These are phyloP conservation scores for Hawksworthiomyces lignivorus DNA, from an alignment of 2,329 filamentous ascomycete species.

Conservation along the genomic window DNA sequence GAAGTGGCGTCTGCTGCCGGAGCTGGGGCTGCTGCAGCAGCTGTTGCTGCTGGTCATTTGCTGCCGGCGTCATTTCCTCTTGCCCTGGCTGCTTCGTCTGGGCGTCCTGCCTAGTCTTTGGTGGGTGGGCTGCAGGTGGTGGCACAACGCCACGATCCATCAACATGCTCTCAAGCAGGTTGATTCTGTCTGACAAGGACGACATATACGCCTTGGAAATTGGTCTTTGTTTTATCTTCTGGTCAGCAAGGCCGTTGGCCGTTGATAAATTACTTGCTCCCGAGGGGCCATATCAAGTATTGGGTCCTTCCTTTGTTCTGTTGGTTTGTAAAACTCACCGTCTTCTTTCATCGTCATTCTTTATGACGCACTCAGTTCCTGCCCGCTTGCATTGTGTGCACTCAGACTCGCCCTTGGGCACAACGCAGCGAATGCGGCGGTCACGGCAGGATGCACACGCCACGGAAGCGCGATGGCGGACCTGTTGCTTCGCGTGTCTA, in stretches of 20 bases:
- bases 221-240: slow-evolving; percentile 34
- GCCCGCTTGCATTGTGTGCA: slow-evolving; percentile 46
- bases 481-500: slow-evolving; percentile 26
- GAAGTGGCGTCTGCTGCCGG: too few relatives aligned
- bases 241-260: too few relatives aligned
- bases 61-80: not conserved
- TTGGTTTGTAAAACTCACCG: too few relatives aligned
- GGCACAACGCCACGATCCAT: slow-evolving; percentile 39
- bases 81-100: slow-evolving; percentile 6
- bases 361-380: slow-evolving; percentile 45
- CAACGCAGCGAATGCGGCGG: slow-evolving; percentile 41
- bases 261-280: too few relatives aligned
- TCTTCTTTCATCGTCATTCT: slow-evolving; percentile 49
- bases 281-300: too few relatives aligned
- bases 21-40: slow-evolving; percentile 1
- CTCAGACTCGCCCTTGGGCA: slow-evolving; percentile 40
- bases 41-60: slow-evolving; percentile 5
- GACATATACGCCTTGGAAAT: slow-evolving; percentile 53
- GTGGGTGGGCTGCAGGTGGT: slow-evolving; percentile 44
- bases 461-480: slow-evolving; percentile 43
- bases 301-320: too few relatives aligned
- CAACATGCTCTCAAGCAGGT: slow-evolving; percentile 43
- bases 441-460: slow-evolving; percentile 48
- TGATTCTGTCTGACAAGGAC: slow-evolving; percentile 46
- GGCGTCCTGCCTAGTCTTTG: slow-evolving; percentile 39